These are phyloP conservation scores for Microdochium nivale DNA, from an alignment of 2,329 filamentous ascomycete species.

Conservation along the genomic window DNA sequence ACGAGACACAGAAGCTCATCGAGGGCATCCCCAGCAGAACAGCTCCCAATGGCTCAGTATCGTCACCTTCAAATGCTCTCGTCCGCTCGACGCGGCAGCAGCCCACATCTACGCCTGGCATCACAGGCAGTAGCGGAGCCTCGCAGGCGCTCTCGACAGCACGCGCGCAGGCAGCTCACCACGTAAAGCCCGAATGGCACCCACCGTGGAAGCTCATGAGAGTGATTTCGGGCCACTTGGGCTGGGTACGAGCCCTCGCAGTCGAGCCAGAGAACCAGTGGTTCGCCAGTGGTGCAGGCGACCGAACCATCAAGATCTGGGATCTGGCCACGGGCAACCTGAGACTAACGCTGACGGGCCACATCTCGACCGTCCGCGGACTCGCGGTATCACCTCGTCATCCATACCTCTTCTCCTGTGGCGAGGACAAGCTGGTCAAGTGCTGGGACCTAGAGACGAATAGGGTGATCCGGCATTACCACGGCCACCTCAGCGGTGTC, in stretches of 20 bases:
- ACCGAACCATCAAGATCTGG: conserved; percentile 98
- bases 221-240: conserved; percentile 91
- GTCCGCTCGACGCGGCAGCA: conserved; percentile 23
- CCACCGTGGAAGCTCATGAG: conserved; percentile 97
- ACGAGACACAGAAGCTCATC: conserved; percentile 56
- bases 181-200: conserved; percentile 85
- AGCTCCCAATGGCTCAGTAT: background rate
- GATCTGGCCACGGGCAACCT: conserved; percentile 84
- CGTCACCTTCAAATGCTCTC: conserved; percentile 21
- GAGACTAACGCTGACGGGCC: conserved; percentile 79
- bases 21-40: conserved; percentile 41
- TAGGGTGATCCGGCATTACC: conserved; percentile 96
- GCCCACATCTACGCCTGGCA: conserved; percentile 9
- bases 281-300: conserved; percentile 93
- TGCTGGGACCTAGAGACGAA: conserved; percentile 99
- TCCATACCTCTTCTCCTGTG: conserved; percentile 95
- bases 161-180: conserved; percentile 26
- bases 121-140: conserved; percentile 7
- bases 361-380: conserved; percentile 88
- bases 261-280: conserved; percentile 96
- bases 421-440: conserved; percentile 99
- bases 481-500: conserved; percentile 92
- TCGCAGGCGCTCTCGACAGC: conserved; percentile 16
- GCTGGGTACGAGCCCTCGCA: conserved; percentile 84
- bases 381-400: conserved; percentile 88